A percentile compares a stretch with the other conserved stretches of the same genome.
Evolutionary conservation across 1,284 basidiomycete genomes (phyloP).

Genomic region (Phlebopus sp.): DNA sequence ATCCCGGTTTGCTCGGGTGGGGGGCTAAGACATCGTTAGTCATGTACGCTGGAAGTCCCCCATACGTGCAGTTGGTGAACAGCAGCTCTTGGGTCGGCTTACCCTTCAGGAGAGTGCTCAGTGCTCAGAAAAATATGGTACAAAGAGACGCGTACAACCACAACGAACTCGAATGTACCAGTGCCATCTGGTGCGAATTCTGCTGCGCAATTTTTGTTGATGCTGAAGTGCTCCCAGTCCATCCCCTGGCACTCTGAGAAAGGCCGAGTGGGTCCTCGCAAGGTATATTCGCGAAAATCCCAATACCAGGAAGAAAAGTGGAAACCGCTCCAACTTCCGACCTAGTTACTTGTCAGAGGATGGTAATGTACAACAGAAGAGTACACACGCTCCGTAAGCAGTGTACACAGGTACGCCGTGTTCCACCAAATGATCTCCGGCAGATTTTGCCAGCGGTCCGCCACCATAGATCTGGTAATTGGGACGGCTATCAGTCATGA

Average conservation of each 20-base stretch:
- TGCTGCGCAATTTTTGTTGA: constrained; percentile 5
- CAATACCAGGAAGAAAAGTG: constrained; percentile 16
- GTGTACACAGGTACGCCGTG: constrained; percentile 23
- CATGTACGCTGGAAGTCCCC: constrained; percentile 27
- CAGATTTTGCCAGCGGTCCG: constrained; percentile 25
- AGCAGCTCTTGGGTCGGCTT: background rate
- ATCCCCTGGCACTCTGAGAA: constrained; percentile 6
- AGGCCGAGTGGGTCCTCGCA: too few relatives aligned
- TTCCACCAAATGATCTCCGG: constrained; percentile 23
- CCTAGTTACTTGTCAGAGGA: constrained; percentile 4
- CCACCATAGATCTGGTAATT: constrained; percentile 29
- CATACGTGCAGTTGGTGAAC: constrained; percentile 14
- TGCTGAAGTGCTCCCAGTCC: constrained; percentile 29
- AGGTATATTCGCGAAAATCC: background rate
- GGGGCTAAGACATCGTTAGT: constrained; percentile 43
- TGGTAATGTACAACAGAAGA: background rate
- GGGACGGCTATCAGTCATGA: background rate
- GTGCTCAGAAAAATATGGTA: background rate
- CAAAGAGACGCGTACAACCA: constrained; percentile 6
- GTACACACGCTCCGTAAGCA: constrained; percentile 25
- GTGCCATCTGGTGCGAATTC: constrained; percentile 13
- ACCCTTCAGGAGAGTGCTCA: background rate
- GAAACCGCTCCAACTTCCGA: constrained; percentile 18
- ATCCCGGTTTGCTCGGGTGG: constrained; percentile 43
- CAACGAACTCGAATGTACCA: constrained; percentile 18